Evolutionary conservation across 1,284 basidiomycete species (phyloP).

Genomic region (Trichosporon ovoides): DNA sequence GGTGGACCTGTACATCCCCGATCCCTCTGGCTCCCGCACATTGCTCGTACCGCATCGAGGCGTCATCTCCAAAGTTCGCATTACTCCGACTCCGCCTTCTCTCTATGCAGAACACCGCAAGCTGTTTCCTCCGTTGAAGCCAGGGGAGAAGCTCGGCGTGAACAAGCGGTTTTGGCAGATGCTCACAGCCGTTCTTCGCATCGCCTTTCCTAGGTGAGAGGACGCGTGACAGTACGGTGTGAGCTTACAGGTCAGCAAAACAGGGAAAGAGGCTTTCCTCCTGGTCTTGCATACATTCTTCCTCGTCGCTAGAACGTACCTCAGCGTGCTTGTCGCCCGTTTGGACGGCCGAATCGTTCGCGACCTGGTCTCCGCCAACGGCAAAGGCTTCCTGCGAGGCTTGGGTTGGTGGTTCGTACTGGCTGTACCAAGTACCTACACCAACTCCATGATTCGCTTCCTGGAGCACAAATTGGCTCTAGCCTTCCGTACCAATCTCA

Average conservation of each 20-base stretch:
- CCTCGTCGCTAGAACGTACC: conserved; percentile 75
- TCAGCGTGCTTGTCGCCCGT: conserved; percentile 80
- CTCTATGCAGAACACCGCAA: conserved; percentile 32
- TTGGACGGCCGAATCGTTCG: conserved; percentile 87
- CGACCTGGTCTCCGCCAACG: conserved; percentile 82
- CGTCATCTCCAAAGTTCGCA: conserved; percentile 57
- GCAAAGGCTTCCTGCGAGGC: conserved; percentile 74
- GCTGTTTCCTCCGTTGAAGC: conserved; percentile 33
- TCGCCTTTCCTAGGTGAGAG: conserved; percentile 62
- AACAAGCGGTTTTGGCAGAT: conserved; percentile 75
- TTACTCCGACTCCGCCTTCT: conserved; percentile 41
- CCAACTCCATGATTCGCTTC: conserved; percentile 91
- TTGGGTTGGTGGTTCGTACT: conserved; percentile 84
- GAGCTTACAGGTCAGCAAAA: conserved; percentile 50
- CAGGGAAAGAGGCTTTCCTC: conserved; percentile 70
- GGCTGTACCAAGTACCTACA: conserved; percentile 88
- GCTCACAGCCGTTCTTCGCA: conserved; percentile 66
- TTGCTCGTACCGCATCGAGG: conserved; percentile 64
- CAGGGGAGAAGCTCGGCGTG: conserved; percentile 61
- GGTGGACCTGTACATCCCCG: conserved; percentile 48
- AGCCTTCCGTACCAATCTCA: conserved; percentile 76
- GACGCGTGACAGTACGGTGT: background rate
- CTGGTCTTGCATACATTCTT: conserved; percentile 79
- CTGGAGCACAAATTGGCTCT: conserved; percentile 86
- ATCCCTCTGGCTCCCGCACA: conserved; percentile 55